Evolutionary conservation across 768 basidiomycete species (phyloP).

Genomic region (Tylopilus vinaceipallidus): DNA sequence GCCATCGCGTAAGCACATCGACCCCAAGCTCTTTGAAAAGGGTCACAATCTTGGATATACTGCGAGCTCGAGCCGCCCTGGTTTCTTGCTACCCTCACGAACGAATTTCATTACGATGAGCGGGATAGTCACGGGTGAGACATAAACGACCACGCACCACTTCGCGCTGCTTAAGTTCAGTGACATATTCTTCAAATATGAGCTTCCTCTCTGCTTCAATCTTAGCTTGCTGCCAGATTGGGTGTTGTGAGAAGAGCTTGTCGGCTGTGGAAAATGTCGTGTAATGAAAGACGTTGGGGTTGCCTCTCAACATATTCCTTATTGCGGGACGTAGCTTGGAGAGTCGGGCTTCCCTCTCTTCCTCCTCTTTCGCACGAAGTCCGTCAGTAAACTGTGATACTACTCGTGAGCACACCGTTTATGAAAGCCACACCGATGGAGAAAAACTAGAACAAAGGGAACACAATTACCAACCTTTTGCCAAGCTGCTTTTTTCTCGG

Average conservation of each 20-base stretch:
- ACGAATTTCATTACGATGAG: constrained; percentile 5
- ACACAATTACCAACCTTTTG: constrained; percentile 65
- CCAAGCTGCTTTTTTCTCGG: constrained; percentile 93
- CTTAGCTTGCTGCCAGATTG: constrained; percentile 87
- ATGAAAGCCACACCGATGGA: background rate
- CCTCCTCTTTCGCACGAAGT: constrained; percentile 77
- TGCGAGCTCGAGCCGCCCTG: constrained; percentile 71
- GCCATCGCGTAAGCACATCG: constrained; percentile 93
- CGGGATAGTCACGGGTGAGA: background rate
- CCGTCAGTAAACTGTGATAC: constrained; percentile 61
- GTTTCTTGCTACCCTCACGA: constrained; percentile 62
- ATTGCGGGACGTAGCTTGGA: constrained; percentile 84
- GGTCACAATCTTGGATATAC: constrained; percentile 77
- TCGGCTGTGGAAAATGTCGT: constrained; percentile 90
- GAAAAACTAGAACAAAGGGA: background rate
- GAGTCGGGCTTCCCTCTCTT: constrained; percentile 81
- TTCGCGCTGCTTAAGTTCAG: constrained; percentile 84
- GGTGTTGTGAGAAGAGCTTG: constrained; percentile 79
- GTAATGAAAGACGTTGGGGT: constrained; percentile 87
- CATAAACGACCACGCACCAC: constrained; percentile 54
- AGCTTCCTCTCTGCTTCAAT: constrained; percentile 82
- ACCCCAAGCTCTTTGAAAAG: constrained; percentile 87
- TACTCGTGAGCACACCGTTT: constrained; percentile 6
- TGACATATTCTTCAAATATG: constrained; percentile 90
- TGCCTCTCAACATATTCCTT: constrained; percentile 82